Conservation (phyloP, 1,284 basidiomycete genomes). For the Puccinia horiana region DNA sequence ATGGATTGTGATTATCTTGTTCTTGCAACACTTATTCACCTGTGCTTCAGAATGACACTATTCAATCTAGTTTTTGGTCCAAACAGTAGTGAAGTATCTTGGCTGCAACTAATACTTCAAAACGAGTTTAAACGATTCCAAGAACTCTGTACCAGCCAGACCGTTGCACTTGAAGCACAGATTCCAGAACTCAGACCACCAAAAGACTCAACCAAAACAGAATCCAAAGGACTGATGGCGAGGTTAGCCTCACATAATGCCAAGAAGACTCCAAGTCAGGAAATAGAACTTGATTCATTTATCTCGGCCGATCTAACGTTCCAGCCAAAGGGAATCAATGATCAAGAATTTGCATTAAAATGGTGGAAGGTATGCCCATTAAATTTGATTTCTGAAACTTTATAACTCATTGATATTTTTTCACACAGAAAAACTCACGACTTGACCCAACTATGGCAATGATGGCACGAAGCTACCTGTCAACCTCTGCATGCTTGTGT, state of each 20-base stretch:
- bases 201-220: no score
- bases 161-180: no score
- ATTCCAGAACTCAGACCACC: no score
- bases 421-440: neutral
- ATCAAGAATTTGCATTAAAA: neutral
- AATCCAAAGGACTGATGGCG: no score
- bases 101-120: neutral
- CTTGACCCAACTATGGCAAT: neutral
- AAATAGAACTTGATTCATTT: neutral
- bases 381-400: neutral
- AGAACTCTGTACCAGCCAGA: no score
- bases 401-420: neutral
- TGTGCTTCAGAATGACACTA: neutral
- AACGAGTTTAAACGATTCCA: no score
- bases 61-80: neutral
- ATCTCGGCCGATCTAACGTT: neutral
- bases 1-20: neutral
- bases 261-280: no score
- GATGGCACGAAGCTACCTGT: neutral
- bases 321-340: neutral
- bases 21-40: neutral
- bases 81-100: neutral
- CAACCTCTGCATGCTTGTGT: neutral
- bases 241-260: no score
- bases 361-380: conserved; percentile 7